These are phyloP conservation scores for Plasmodium vinckei DNA, from an alignment of 169 alveolate species.

Conservation along the genomic window DNA sequence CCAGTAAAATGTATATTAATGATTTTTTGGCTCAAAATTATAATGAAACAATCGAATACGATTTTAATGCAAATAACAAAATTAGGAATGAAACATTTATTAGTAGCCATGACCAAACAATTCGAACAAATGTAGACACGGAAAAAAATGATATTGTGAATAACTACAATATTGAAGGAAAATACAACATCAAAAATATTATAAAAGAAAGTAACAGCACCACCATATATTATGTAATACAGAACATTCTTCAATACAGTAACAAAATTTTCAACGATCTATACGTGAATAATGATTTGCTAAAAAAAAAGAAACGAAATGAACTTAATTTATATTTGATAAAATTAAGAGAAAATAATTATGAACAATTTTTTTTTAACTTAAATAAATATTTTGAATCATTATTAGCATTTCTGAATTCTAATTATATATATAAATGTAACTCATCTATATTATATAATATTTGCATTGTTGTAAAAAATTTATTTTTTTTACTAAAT, in stretches of 20 bases:
- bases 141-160: neutral
- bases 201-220: neutral
- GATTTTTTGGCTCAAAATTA: too few species aligned
- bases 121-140: too few species aligned
- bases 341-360: conserved; percentile 38
- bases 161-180: neutral
- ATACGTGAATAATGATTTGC: conserved; percentile 26
- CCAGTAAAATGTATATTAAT: too few species aligned
- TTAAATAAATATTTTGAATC: conserved; percentile 63
- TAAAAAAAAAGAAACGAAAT: conserved; percentile 28
- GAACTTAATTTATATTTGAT: conserved; percentile 46
- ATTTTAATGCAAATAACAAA: too few species aligned
- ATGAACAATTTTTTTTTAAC: conserved; percentile 45
- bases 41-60: too few species aligned
- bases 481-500: conserved; percentile 12
- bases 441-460: conserved; percentile 58
- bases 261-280: conserved; percentile 50
- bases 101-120: too few species aligned
- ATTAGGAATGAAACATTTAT: too few species aligned
- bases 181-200: neutral
- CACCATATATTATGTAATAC: neutral
- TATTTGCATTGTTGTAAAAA: conserved; percentile 47
- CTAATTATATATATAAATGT: conserved; percentile 37
- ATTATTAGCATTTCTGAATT: conserved; percentile 13
- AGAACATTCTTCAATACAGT: conserved; percentile 44